phyloP scores from a whole-genome alignment of 805 yeast genomes.

The Blastobotrys mokoenaii region DNA sequence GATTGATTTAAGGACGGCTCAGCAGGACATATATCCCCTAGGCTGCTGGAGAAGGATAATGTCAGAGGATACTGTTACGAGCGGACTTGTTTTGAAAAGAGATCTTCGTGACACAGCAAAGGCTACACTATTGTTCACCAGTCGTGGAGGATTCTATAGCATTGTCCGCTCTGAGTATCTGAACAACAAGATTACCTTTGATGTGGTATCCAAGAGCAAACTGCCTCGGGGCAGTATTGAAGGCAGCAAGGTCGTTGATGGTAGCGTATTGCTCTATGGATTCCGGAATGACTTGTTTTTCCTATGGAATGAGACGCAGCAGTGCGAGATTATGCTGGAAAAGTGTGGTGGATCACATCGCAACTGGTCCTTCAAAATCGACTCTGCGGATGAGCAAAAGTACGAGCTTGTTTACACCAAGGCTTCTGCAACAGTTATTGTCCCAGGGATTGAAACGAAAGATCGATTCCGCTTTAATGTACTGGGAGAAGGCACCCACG shows the following conservation, averaged over 20 bases:
- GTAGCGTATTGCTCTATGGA: slow-evolving; percentile 53
- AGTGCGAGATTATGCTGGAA: slow-evolving; percentile 59
- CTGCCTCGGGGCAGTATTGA: slow-evolving; percentile 73
- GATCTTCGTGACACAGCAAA: background rate
- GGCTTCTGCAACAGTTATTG: slow-evolving; percentile 33
- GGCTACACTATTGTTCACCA: slow-evolving; percentile 13
- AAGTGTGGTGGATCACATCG: slow-evolving; percentile 91
- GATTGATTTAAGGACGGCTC: slow-evolving; percentile 16
- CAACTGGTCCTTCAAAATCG: slow-evolving; percentile 48
- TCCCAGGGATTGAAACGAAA: slow-evolving; percentile 6
- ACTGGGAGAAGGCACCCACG: slow-evolving; percentile 67
- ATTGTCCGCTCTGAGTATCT: background rate
- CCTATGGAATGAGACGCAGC: slow-evolving; percentile 73
- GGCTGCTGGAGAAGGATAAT: slow-evolving; percentile 15
- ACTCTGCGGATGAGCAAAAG: slow-evolving; percentile 18
- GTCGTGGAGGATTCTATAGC: slow-evolving; percentile 22
- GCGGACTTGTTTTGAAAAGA: slow-evolving; percentile 8
- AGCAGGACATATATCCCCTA: background rate
- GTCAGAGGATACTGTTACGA: slow-evolving; percentile 25
- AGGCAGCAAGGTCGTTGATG: slow-evolving; percentile 40
- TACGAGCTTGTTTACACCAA: slow-evolving; percentile 52
- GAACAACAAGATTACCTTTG: background rate
- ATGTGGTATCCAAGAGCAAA: slow-evolving; percentile 36
- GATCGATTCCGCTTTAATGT: slow-evolving; percentile 13
- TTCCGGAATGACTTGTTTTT: slow-evolving; percentile 74